phyloP scores from a whole-genome alignment of 495 filamentous ascomycete species.

The Aspergillus sclerotiicarbonarius region DNA sequence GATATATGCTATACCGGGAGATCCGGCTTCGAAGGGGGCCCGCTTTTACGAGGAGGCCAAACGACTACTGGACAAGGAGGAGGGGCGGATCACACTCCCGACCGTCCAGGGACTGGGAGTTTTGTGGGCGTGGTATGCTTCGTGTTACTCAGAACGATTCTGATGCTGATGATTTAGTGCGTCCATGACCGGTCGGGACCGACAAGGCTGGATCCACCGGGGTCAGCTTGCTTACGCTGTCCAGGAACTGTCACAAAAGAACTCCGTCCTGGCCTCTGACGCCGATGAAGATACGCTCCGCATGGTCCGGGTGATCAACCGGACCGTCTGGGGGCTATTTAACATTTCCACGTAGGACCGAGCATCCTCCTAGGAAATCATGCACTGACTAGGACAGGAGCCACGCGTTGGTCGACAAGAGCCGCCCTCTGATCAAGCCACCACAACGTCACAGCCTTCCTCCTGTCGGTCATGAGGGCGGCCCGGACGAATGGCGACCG shows the following conservation, averaged over 20 bases:
- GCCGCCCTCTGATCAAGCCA: constrained; percentile 14
- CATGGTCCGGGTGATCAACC: constrained; percentile 19
- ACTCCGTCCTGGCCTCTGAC: constrained; percentile 7
- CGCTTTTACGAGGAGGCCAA: constrained; percentile 33
- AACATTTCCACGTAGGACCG: constrained; percentile 31
- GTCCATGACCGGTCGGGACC: constrained; percentile 32
- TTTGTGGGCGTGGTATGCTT: constrained; percentile 26
- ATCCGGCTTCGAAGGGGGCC: constrained; percentile 16
- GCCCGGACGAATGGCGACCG: constrained; percentile 27
- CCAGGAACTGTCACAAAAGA: constrained; percentile 20
- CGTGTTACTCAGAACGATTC: neutral
- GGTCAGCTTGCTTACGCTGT: constrained; percentile 26
- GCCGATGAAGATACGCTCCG: constrained; percentile 17
- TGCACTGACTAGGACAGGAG: constrained; percentile 22
- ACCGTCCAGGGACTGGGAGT: constrained; percentile 29
- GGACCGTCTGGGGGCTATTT: constrained; percentile 34
- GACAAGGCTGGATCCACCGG: constrained; percentile 30
- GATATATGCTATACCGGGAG: constrained; percentile 18
- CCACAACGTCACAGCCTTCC: constrained; percentile 14
- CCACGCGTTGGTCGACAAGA: constrained; percentile 25
- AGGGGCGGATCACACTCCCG: constrained; percentile 26
- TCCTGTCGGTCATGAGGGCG: constrained; percentile 11
- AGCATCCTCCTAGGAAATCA: neutral
- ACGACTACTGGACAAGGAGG: constrained; percentile 27
- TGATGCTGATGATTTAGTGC: constrained; percentile 21